phyloP scores from a whole-genome alignment of 768 basidiomycete species.

The Tricholoma sp. region DNA sequence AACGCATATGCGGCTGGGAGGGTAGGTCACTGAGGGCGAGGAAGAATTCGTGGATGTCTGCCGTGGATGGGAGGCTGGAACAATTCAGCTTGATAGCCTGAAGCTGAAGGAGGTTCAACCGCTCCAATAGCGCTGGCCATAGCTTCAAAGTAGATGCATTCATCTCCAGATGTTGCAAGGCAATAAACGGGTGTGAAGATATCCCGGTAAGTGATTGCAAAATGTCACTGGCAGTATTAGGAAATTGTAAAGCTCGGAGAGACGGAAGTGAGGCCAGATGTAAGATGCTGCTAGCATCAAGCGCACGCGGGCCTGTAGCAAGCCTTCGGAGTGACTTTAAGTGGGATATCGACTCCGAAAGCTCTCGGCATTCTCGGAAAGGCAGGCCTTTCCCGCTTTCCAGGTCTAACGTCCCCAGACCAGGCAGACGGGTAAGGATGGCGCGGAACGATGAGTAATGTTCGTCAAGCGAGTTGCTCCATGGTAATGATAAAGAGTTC shows the following conservation, averaged over 20 bases:
- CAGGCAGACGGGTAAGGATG: background rate
- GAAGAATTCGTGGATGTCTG: background rate
- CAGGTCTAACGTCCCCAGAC: background rate
- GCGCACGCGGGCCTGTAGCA: background rate
- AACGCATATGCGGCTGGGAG: background rate
- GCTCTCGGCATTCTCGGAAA: background rate
- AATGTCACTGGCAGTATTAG: background rate
- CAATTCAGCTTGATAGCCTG: background rate
- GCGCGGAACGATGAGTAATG: background rate
- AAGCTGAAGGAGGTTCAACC: background rate
- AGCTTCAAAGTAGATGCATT: background rate
- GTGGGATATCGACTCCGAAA: background rate
- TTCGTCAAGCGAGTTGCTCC: background rate
- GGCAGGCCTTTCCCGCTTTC: background rate
- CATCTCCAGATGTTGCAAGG: background rate
- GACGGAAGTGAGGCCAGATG: conserved; percentile 1
- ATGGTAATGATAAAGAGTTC: background rate
- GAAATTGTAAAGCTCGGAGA: background rate
- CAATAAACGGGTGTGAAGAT: conserved; percentile 1
- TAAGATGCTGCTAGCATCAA: background rate
- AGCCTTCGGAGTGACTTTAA: conserved; percentile 1
- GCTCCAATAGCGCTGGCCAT: background rate
- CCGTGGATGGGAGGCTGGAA: background rate
- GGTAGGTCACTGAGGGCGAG: background rate
- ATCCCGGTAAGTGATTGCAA: background rate